Evolutionary conservation across 106 monocot species (phyloP), one percentile per base, ranked within the genome.

Genomic region (Platanthera guangdongensis): DNA sequence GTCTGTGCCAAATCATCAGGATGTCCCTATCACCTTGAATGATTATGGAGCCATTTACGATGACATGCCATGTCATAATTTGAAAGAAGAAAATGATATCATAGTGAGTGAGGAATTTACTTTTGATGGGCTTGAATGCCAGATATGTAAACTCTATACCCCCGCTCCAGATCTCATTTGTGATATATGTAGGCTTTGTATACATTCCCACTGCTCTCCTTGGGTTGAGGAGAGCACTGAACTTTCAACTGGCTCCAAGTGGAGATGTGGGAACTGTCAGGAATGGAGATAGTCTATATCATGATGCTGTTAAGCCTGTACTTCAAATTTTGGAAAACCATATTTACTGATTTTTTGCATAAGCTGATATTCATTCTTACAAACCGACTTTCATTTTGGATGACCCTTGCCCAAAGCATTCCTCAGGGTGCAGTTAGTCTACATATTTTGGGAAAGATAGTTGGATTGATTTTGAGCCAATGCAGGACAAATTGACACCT

Each of bases 251-350:
- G 68, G 57, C 25, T 16, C 54, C 8, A 52, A 52, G 16, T 95
- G 95, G 95, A 92, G 86, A 74, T 92, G 95, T 73, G 88, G 86
- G 9, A 49, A 47, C 63, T 95, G 92, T 55, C 79, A 86, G 57
- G 95, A 90, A 4, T 92, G 95, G 88, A 76, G 63, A 69, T 92
- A 86, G 50, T 71, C n/a, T 65, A 13, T 9, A 60, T 7, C 21
- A 60, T 60, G 59, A 60, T 60, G 59, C 21, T 60, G 59, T 60
- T 60, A 60, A 55, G 4, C 8, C 6, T 50, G 30, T 50, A 30
- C 39, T 67, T n/a, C 47, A 47, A 48, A 47, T 0, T 65, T 70
- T 47, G 70, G 47, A 70, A n/a, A 16, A 48, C 47, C 10, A 6
- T 70, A 70, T 48, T 7, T 46, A 5, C 70, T 48, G 15, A 70